phyloP scores from a whole-genome alignment of 306 rosid species.

The Corylus avellana region DNA sequence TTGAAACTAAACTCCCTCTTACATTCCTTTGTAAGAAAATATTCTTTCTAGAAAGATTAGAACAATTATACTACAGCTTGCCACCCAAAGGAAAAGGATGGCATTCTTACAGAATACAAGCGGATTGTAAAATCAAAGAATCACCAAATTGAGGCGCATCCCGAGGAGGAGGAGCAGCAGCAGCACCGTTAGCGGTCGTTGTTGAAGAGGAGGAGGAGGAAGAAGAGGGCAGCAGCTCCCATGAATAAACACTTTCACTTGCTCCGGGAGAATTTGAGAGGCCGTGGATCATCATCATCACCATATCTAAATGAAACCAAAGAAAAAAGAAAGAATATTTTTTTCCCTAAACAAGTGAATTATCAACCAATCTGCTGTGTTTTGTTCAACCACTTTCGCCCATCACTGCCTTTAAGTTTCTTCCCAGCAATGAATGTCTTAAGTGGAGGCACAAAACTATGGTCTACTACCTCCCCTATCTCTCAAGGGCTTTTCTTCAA shows the following conservation, averaged over 20 bases:
- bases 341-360: constrained; percentile 28
- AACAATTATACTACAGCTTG: constrained; percentile 53
- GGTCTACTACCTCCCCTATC: constrained; percentile 22
- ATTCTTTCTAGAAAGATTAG: constrained; percentile 34
- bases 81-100: constrained; percentile 37
- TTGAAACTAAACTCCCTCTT: constrained; percentile 40
- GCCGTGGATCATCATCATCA: constrained; percentile 3
- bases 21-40: constrained; percentile 41
- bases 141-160: constrained; percentile 30
- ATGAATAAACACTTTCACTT: constrained; percentile 28
- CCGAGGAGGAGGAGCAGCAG: background rate
- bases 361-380: constrained; percentile 43
- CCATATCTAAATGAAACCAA: background rate
- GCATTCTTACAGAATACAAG: constrained; percentile 42
- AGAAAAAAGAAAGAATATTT: constrained; percentile 25
- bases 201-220: constrained; percentile 23
- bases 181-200: constrained; percentile 43
- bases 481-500: constrained; percentile 30
- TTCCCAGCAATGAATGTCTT: constrained; percentile 29
- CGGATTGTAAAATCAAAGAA: constrained; percentile 59
- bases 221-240: constrained; percentile 36
- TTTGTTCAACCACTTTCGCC: constrained; percentile 28
- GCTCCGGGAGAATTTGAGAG: constrained; percentile 19
- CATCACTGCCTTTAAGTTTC: constrained; percentile 7
- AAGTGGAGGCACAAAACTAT: constrained; percentile 33